Evolutionary conservation across 768 basidiomycete genomes (phyloP).

Genomic region (Tremella yokohamensis): DNA sequence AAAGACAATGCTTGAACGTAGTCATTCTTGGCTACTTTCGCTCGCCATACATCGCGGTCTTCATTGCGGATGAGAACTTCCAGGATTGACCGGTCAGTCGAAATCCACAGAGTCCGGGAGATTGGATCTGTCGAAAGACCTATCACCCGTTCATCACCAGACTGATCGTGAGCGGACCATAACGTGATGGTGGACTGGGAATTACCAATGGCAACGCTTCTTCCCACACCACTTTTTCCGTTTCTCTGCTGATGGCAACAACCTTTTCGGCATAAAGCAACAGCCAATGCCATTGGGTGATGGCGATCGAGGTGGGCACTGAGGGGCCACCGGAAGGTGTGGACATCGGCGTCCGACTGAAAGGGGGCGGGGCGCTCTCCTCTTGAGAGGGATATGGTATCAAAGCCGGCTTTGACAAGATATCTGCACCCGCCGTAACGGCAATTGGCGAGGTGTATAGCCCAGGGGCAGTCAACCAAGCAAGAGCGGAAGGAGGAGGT

Average conservation of each 20-base stretch:
- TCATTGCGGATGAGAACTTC: slow-evolving; percentile 83
- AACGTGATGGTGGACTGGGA: slow-evolving; percentile 8
- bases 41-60: slow-evolving; percentile 89
- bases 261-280: slow-evolving; percentile 76
- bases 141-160: slow-evolving; percentile 66
- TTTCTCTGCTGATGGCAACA: slow-evolving; percentile 70
- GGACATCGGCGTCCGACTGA: slow-evolving; percentile 19
- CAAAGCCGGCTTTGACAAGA: slow-evolving; percentile 46
- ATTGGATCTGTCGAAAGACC: slow-evolving; percentile 80
- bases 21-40: slow-evolving; percentile 72
- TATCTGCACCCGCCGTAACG: slow-evolving; percentile 68
- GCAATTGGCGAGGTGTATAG: slow-evolving; percentile 77
- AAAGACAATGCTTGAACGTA: slow-evolving; percentile 76
- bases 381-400: slow-evolving; percentile 47
- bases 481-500: slow-evolving; percentile 69
- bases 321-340: slow-evolving; percentile 43
- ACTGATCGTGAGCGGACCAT: slow-evolving; percentile 55
- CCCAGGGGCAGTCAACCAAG: slow-evolving; percentile 89
- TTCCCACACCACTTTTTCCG: slow-evolving; percentile 78
- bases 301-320: slow-evolving; percentile 68
- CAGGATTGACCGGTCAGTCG: slow-evolving; percentile 80
- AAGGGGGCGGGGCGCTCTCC: slow-evolving; percentile 15
- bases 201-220: slow-evolving; percentile 75
- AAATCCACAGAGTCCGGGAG: slow-evolving; percentile 89
- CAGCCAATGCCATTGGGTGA: slow-evolving; percentile 91